Evolutionary conservation across 1,284 basidiomycete genomes (phyloP).

Genomic region (Rhodotorula sp.): DNA sequence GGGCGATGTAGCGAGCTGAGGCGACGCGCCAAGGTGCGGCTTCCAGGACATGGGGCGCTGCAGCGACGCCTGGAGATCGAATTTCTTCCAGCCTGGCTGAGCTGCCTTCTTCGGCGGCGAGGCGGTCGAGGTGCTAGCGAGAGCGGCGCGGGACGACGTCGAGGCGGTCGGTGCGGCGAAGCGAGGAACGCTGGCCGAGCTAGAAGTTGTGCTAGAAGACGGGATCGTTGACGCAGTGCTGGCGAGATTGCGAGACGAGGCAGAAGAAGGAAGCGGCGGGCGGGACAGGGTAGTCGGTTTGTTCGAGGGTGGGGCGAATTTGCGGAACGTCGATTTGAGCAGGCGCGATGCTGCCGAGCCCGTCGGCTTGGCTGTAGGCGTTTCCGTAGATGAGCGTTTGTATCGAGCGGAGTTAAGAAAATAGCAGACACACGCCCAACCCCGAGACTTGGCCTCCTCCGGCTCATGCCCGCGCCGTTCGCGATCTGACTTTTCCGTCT

Average conservation of each 20-base stretch:
- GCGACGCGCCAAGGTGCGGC: neutral
- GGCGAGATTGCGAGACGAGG: neutral
- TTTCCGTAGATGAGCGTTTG: too few species aligned
- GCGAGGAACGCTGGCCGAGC: neutral
- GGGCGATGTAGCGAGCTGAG: neutral
- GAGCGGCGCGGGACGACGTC: slow-evolving; percentile 1
- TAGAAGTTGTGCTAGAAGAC: neutral
- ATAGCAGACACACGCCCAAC: slow-evolving; percentile 14
- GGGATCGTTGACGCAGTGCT: neutral
- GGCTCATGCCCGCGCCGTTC: neutral
- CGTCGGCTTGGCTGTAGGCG: slow-evolving; percentile 1
- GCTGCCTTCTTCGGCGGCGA: slow-evolving; percentile 8
- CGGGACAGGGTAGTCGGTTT: neutral
- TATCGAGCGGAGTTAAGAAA: too few species aligned
- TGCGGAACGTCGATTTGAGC: slow-evolving; percentile 15
- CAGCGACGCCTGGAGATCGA: slow-evolving; percentile 25
- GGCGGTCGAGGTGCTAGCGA: neutral
- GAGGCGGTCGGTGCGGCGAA: slow-evolving; percentile 20
- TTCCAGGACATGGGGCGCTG: slow-evolving; percentile 23
- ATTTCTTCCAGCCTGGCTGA: slow-evolving; percentile 24
- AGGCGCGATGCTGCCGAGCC: slow-evolving; percentile 4
- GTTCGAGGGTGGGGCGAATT: neutral
- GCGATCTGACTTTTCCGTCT: slow-evolving; percentile 12
- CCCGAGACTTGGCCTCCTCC: slow-evolving; percentile 6
- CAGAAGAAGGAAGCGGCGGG: neutral